Percentiles rank a stretch among this genome's conserved stretches.
Conservation (phyloP, 345 rosid genomes). For the Hibiscus mutabilis region DNA sequence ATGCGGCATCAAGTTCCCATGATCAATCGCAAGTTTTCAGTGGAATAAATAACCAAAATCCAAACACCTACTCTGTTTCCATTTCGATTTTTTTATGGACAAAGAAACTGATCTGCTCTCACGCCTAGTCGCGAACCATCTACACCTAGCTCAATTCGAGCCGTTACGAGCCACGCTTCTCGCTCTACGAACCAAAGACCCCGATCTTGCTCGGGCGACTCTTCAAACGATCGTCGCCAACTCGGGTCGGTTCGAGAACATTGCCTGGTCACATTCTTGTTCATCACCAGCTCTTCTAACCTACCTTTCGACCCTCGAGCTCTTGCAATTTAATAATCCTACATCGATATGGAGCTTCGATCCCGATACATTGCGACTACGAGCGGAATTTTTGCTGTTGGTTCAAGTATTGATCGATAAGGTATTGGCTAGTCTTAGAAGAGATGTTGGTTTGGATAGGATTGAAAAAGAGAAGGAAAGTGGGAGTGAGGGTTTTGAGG, state of each 20-base stretch:
- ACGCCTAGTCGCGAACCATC: slow-evolving; percentile 86
- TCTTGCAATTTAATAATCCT: slow-evolving; percentile 45
- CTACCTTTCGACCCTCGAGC: slow-evolving; percentile 63
- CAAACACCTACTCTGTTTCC: background rate
- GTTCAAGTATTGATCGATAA: slow-evolving; percentile 58
- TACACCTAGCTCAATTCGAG: slow-evolving; percentile 86
- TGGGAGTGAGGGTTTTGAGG: slow-evolving; percentile 22
- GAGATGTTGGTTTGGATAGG: slow-evolving; percentile 28
- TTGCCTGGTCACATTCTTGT: slow-evolving; percentile 74
- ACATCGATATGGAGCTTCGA: slow-evolving; percentile 72
- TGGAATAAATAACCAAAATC: background rate
- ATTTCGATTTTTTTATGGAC: slow-evolving; percentile 37
- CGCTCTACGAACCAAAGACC: slow-evolving; percentile 57
- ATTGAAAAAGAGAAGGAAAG: slow-evolving; percentile 31
- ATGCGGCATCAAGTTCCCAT: background rate
- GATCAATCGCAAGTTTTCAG: background rate
- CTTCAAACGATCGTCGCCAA: slow-evolving; percentile 74
- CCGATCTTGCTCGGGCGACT: slow-evolving; percentile 58
- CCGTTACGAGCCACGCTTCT: slow-evolving; percentile 76
- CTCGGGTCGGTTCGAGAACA: slow-evolving; percentile 61
- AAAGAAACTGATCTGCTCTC: slow-evolving; percentile 71
- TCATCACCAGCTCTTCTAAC: slow-evolving; percentile 73
- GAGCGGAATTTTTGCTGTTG: slow-evolving; percentile 67
- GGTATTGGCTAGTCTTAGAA: slow-evolving; percentile 28
- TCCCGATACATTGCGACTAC: slow-evolving; percentile 51